phyloP scores from a whole-genome alignment of 257 asterid species.

The Cruciata laevipes region DNA sequence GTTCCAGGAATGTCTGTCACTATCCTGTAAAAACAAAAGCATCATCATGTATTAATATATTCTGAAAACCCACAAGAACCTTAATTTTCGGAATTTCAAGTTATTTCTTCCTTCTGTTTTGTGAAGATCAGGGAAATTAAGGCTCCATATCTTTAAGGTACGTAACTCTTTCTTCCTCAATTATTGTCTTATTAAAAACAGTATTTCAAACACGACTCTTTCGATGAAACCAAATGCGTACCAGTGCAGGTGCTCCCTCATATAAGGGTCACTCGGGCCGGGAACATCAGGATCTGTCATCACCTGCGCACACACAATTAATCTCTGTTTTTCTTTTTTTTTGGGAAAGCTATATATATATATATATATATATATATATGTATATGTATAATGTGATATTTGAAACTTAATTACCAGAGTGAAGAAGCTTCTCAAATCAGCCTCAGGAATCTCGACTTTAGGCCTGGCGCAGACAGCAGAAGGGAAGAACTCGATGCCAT shows the following conservation, averaged over 20 bases:
- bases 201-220: too few species aligned
- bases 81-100: background rate
- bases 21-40: constrained; percentile 41
- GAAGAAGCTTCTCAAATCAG: constrained; percentile 64
- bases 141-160: too few species aligned
- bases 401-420: constrained; percentile 39
- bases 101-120: background rate
- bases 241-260: constrained; percentile 85
- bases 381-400: too few species aligned
- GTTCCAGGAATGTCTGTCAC: constrained; percentile 94
- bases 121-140: background rate
- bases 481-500: constrained; percentile 70
- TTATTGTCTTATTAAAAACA: too few species aligned
- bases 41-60: too few species aligned
- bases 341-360: too few species aligned
- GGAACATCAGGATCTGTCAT: constrained; percentile 93
- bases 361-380: too few species aligned
- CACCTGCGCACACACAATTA: constrained; percentile 32
- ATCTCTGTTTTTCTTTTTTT: background rate
- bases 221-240: constrained; percentile 7
- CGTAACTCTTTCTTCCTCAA: too few species aligned
- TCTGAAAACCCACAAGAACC: constrained; percentile 9
- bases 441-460: constrained; percentile 49
- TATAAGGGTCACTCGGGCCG: constrained; percentile 86
- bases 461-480: constrained; percentile 49